Conservation (phyloP, 176 grass and related monocot genomes). For the Bonia amplexicaulis region DNA sequence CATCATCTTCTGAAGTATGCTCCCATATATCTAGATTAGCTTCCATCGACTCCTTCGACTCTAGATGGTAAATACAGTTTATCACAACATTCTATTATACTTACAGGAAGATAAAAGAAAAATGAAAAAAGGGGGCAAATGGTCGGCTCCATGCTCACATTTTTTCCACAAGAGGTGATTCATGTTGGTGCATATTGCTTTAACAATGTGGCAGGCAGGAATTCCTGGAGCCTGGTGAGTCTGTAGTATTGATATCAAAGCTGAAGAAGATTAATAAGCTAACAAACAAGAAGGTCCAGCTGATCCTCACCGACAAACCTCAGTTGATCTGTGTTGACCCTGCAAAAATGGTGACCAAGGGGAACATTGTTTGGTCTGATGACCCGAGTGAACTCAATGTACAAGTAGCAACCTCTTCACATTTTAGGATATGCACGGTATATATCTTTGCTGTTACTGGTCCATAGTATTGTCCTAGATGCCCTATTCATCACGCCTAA, state of each 20-base stretch:
- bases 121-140: conserved; percentile 14
- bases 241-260: conserved; percentile 87
- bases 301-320: conserved; percentile 92
- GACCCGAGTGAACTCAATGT: conserved; percentile 68
- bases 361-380: conserved; percentile 75
- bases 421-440: conserved; percentile 98
- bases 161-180: conserved; percentile 27
- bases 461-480: neutral
- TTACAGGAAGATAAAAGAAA: conserved; percentile 14
- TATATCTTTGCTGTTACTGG: neutral
- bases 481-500: neutral
- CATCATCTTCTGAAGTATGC: conserved; percentile 74
- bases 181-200: conserved; percentile 14
- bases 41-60: conserved; percentile 97
- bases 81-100: conserved; percentile 19
- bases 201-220: conserved; percentile 71
- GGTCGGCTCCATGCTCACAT: neutral
- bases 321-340: conserved; percentile 90
- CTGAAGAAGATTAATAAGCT: conserved; percentile 97
- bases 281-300: conserved; percentile 91
- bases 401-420: conserved; percentile 67
- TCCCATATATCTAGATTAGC: conserved; percentile 76
- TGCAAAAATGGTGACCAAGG: conserved; percentile 81
- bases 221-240: conserved; percentile 80
- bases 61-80: conserved; percentile 73